Evolutionary conservation across 129 eudicot genomes (phyloP), one percentile per base, ranked within the genome.

Genomic region (Rutidosis leptorrhynchoides): DNA sequence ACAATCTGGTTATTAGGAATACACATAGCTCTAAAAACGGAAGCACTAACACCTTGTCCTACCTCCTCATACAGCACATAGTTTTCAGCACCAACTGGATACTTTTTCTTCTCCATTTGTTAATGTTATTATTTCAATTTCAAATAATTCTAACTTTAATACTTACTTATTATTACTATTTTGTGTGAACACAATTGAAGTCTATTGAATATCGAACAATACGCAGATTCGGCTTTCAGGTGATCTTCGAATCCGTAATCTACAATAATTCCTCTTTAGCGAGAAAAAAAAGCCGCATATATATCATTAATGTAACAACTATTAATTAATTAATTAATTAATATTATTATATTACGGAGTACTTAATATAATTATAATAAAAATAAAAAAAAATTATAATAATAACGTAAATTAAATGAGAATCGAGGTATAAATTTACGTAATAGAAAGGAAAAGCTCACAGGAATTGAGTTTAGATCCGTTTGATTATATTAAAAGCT

Each of bases 31-130:
- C 99, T 92, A 68, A 76, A 79, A 72, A 93, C 99, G 17, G 95
- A 80, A 3, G 99, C 99, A 51, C 99, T 93, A 15, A 80, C 95
- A 30, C 99, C 99, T 42, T 79, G 83, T 48, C 99, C 99, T 21
- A 93, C 79, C 79, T 88, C 99, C 78, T 93, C 99, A 37, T 78
- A 86, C 79, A 89, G 65, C 11, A 45, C 77, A 68, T 91, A 91
- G 74, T 85, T 54, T 74, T 88, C 90, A 24, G 80, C 76, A 51
- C 96, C 90, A 45, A 85, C 85, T 56, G 98, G 96, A 81, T 80
- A 91, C 81, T 85, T 87, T 76, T 76, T 88, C 80, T 82, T 85
- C 75, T 87, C 97, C 96, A 83, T 83, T 61, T 11, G 14, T 55
- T 29, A 24, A 45, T 57, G n/a, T n/a, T n/a, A n/a, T n/a, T n/a